Percentiles rank a stretch among this genome's conserved stretches.
phyloP scores from a whole-genome alignment of 148 eudicot genomes.

The Chenopodium suecicum region DNA sequence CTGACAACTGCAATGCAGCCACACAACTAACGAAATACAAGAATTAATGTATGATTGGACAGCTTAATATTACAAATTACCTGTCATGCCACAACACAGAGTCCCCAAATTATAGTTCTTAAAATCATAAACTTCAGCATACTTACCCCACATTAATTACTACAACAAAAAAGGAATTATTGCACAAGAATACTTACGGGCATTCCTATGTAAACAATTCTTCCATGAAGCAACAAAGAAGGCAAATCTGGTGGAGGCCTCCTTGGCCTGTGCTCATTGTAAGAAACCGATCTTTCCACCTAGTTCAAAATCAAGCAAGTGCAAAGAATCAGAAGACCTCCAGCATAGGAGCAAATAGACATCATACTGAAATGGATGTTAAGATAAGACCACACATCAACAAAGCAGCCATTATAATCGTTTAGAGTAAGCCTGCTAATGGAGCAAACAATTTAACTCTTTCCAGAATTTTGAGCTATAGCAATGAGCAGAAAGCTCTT shows the following conservation, averaged over 20 bases:
- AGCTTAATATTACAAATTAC: not conserved
- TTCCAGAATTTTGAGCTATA: not conserved
- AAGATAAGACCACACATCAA: not conserved
- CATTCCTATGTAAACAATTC: slow-evolving; percentile 82
- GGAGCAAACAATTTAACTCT: not conserved
- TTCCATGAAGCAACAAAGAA: slow-evolving; percentile 61
- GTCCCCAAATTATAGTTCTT: not conserved
- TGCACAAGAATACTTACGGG: slow-evolving; percentile 53
- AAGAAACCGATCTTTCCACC: slow-evolving; percentile 73
- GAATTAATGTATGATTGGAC: not conserved
- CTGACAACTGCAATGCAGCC: not conserved
- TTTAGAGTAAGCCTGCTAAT: not conserved
- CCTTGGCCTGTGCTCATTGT: slow-evolving; percentile 65
- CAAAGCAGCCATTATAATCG: not conserved
- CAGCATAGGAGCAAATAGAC: not conserved
- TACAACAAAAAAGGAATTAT: not conserved
- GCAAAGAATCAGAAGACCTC: not conserved
- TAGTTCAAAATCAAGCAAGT: slow-evolving; percentile 23
- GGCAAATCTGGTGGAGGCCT: slow-evolving; percentile 93
- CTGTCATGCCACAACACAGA: not conserved
- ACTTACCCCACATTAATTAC: not conserved
- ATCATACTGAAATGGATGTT: not conserved
- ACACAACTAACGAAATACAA: not conserved
- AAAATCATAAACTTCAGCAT: not conserved
- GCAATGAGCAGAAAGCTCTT: not conserved